phyloP scores from a whole-genome alignment of 176 grass and related monocot genomes.

The Eleusine indica region DNA sequence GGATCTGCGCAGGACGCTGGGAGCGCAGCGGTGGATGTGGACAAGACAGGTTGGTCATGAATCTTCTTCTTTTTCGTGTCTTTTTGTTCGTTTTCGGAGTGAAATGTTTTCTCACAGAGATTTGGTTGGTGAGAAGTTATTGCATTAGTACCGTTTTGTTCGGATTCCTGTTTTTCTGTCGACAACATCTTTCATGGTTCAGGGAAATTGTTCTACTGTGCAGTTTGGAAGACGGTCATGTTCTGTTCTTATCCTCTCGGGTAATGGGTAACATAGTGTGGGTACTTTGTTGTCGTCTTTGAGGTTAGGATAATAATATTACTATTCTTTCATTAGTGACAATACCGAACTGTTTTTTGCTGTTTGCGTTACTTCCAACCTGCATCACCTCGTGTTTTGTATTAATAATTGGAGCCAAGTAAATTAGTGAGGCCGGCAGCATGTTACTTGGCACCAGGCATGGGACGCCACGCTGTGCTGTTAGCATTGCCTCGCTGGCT shows the following conservation, averaged over 20 bases:
- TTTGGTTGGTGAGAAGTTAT: conserved; percentile 22
- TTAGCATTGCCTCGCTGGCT: conserved; percentile 28
- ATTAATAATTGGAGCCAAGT: conserved; percentile 8
- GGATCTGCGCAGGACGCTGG: conserved; percentile 44
- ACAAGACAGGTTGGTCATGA: conserved; percentile 30
- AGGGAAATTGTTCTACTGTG: conserved; percentile 5
- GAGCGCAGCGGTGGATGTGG: conserved; percentile 3
- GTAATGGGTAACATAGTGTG: neutral
- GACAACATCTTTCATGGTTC: conserved; percentile 25
- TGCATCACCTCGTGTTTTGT: conserved; percentile 19
- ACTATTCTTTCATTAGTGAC: neutral
- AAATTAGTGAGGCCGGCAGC: conserved; percentile 36
- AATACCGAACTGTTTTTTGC: neutral
- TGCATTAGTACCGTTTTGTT: neutral
- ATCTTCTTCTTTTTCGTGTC: conserved; percentile 11
- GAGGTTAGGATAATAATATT: conserved; percentile 25
- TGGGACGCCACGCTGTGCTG: conserved; percentile 38
- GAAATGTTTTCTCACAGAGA: neutral
- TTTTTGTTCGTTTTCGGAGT: conserved; percentile 30
- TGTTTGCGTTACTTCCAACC: conserved; percentile 19
- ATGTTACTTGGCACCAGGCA: conserved; percentile 18
- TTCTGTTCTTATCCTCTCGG: conserved; percentile 15
- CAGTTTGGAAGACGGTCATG: neutral
- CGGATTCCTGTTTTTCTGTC: neutral
- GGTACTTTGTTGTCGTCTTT: conserved; percentile 29